Base-by-base conservation (phyloP, 345 rosid species). In the Rubroshorea leprosula region DNA sequence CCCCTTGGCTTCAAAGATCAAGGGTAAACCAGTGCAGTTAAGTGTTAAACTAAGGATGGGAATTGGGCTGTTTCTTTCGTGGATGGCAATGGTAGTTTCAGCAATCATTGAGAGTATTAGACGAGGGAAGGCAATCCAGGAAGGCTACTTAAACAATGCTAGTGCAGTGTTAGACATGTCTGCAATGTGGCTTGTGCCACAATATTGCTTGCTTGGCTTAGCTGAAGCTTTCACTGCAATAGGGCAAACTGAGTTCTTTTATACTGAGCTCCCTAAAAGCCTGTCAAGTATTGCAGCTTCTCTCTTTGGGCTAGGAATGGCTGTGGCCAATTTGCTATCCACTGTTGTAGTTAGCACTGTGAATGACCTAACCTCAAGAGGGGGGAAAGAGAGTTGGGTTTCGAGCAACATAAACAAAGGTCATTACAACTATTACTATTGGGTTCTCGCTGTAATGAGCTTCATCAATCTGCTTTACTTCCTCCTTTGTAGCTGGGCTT, bases 161-260 rank as follows among this genome's bases (percentile, higher is more conserved):
- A 31, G 7, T 44, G 83, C 71, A 0, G 78, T 73, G 27, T 57
- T 70, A 54, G 25, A 54, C 57, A 83, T 86, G 79, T 90, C 97
- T 6, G 97, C 90, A 0, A 66, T 83, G 82, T 86, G 97, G 90
- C 80, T 86, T 0, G 73, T 80, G 18, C 95, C 90, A 25, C 85
- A 80, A 21, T 73, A 74, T 63, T 68, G 74, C 53, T 41, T 90
- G 58, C 64, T 65, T 14, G 97, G 95, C n/a, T 52, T 90, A 15
- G 86, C 95, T 0, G 95, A 86, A 69, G 95, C 93, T 3, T 76
- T 90, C n/a, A 74, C 66, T 15, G 85, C 82, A 0, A 83, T 90
- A 31, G 95, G 81, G 21, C 95, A 83, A 55, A 85, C 85, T 0
- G 95, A 87, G 64, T 87, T 90, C 64, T 90, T 68, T 68, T 84